These are phyloP conservation scores for Elsinoe ampelina DNA, from an alignment of 2,329 filamentous ascomycete genomes.

Conservation along the genomic window DNA sequence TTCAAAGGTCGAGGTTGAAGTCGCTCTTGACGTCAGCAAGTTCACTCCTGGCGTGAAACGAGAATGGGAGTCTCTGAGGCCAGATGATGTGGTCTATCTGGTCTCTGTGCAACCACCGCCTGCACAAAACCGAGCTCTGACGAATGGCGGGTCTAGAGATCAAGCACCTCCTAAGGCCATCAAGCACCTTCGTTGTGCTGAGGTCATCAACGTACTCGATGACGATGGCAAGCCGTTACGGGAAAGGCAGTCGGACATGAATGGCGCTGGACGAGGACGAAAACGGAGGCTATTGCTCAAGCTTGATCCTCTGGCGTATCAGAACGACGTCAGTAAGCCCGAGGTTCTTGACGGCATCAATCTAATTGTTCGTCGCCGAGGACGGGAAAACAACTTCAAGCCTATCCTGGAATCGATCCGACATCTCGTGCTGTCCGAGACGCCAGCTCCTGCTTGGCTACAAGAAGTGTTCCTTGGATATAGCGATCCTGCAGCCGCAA, in stretches of 20 bases:
- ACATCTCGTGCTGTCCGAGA: constrained; percentile 72
- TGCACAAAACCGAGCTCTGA: constrained; percentile 38
- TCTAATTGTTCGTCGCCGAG: constrained; percentile 69
- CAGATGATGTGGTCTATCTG: constrained; percentile 84
- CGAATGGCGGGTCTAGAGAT: constrained; percentile 46
- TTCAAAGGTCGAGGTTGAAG: constrained; percentile 77
- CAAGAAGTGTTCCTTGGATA: constrained; percentile 98
- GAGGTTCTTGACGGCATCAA: constrained; percentile 76
- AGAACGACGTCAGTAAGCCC: constrained; percentile 60
- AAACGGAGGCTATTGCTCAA: constrained; percentile 67
- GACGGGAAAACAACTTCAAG: constrained; percentile 95
- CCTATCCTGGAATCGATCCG: constrained; percentile 86
- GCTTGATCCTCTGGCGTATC: constrained; percentile 70
- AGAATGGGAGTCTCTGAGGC: constrained; percentile 83
- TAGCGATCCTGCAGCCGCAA: constrained; percentile 80
- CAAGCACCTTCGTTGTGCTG: constrained; percentile 65
- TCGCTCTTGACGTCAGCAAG: constrained; percentile 71
- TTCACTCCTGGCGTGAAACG: constrained; percentile 64
- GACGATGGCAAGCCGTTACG: constrained; percentile 69
- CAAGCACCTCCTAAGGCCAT: constrained; percentile 46
- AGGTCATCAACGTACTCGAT: constrained; percentile 77
- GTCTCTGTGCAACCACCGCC: constrained; percentile 58
- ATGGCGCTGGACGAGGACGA: constrained; percentile 45
- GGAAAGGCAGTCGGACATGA: constrained; percentile 51
- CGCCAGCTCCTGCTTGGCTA: constrained; percentile 80